These are phyloP conservation scores for Colletotrichum eleusines DNA, from an alignment of 2,329 filamentous ascomycete genomes.

Conservation along the genomic window DNA sequence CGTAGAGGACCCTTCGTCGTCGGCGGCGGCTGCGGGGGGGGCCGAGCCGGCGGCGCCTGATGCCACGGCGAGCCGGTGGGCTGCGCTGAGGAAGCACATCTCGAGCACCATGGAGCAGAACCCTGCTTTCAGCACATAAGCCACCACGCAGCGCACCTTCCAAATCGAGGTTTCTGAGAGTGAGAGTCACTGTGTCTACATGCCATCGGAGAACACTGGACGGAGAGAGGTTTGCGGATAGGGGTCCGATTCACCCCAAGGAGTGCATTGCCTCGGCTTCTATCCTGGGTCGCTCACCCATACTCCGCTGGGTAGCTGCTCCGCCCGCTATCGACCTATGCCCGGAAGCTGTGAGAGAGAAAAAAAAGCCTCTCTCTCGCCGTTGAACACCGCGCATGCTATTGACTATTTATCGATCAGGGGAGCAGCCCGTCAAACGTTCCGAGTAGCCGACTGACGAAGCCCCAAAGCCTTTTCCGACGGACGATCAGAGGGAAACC, in stretches of 20 bases:
- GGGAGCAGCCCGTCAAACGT: background rate
- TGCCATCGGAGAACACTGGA: background rate
- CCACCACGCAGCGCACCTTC: background rate
- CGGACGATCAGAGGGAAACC: background rate
- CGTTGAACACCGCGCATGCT: background rate
- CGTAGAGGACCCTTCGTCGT: conserved; percentile 40
- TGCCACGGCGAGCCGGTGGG: conserved; percentile 75
- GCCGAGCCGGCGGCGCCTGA: conserved; percentile 39
- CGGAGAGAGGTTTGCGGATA: background rate
- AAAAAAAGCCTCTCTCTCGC: background rate
- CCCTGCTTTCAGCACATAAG: conserved; percentile 71
- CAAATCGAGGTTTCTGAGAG: background rate
- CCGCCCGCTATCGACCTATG: background rate
- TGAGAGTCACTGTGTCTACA: background rate
- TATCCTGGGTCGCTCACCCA: background rate
- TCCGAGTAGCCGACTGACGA: background rate
- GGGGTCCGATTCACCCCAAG: background rate
- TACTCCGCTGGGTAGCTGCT: too few species aligned
- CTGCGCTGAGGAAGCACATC: conserved; percentile 85
- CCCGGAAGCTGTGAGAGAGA: background rate
- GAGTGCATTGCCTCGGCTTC: background rate
- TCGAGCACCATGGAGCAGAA: conserved; percentile 91
- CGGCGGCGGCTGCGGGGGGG: conserved; percentile 21
- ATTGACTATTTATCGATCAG: background rate
- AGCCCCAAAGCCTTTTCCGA: background rate